phyloP scores from a whole-genome alignment of 441 rosid species.

The Jatropha podagrica region DNA sequence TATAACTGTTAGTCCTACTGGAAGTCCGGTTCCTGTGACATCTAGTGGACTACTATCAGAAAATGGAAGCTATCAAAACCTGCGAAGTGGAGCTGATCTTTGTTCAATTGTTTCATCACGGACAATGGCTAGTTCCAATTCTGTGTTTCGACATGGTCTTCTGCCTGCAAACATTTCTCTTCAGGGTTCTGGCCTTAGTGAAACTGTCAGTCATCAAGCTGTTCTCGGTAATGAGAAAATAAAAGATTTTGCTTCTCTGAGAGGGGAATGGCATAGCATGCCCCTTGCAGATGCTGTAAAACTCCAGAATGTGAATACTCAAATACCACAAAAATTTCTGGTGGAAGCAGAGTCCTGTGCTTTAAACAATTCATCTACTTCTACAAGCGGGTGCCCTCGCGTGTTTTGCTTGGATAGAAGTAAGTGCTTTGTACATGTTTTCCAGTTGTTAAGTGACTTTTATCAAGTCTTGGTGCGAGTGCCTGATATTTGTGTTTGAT shows the following conservation, averaged over 20 bases:
- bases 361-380: slow-evolving; percentile 22
- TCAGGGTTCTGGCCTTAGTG: slow-evolving; percentile 29
- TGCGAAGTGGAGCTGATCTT: slow-evolving; percentile 25
- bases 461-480: slow-evolving; percentile 1
- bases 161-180: slow-evolving; percentile 22
- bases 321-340: slow-evolving; percentile 20
- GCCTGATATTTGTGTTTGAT: slow-evolving; percentile 23
- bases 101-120: slow-evolving; percentile 24
- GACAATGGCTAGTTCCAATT: slow-evolving; percentile 17
- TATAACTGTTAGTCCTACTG: slow-evolving; percentile 25
- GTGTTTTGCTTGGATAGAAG: slow-evolving; percentile 47
- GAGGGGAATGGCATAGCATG: slow-evolving; percentile 23
- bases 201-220: slow-evolving; percentile 22
- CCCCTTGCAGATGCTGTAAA: slow-evolving; percentile 25
- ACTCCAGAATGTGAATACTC: slow-evolving; percentile 18
- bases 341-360: slow-evolving; percentile 26
- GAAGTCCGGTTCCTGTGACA: slow-evolving; percentile 23
- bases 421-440: slow-evolving; percentile 27
- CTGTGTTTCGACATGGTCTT: slow-evolving; percentile 26
- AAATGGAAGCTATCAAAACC: slow-evolving; percentile 25
- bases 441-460: slow-evolving; percentile 6
- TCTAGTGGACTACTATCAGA: slow-evolving; percentile 25
- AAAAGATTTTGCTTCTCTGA: slow-evolving; percentile 25
- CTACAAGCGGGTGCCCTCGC: slow-evolving; percentile 34
- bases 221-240: slow-evolving; percentile 29